Conservation (phyloP, 495 filamentous ascomycete species). For the Penicillium coffeae region DNA sequence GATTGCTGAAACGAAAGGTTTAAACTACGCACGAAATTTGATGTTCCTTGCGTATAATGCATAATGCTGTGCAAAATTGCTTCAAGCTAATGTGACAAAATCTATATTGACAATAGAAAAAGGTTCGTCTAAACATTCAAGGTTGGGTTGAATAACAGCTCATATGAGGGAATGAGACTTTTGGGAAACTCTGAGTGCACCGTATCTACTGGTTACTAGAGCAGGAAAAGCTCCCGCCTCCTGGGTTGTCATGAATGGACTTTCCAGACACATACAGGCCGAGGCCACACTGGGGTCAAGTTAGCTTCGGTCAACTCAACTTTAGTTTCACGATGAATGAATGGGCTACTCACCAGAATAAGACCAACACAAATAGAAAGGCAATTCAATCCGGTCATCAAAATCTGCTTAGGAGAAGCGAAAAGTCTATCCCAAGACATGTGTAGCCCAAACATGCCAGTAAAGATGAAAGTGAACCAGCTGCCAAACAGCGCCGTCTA, state of each 20-base stretch:
- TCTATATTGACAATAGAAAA: slow-evolving; percentile 10
- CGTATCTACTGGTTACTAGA: no score
- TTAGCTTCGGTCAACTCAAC: no score
- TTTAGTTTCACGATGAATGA: no score
- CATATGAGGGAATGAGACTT: no score
- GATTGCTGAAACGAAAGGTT: slow-evolving; percentile 78
- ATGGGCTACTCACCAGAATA: slow-evolving; percentile 25
- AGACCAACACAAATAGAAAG: slow-evolving; percentile 29
- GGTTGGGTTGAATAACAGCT: no score
- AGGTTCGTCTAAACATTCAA: no score
- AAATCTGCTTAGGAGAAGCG: slow-evolving; percentile 26
- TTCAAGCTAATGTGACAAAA: not conserved
- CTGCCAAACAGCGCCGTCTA: slow-evolving; percentile 41
- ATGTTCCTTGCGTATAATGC: not conserved
- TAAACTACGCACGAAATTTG: not conserved
- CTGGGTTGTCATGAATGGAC: slow-evolving; percentile 35
- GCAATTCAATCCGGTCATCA: slow-evolving; percentile 31
- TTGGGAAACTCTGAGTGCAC: no score
- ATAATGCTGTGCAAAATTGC: not conserved
- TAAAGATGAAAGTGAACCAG: slow-evolving; percentile 45
- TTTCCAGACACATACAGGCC: slow-evolving; percentile 44
- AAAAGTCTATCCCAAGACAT: slow-evolving; percentile 34
- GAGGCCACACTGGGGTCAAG: slow-evolving; percentile 44
- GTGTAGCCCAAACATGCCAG: slow-evolving; percentile 42
- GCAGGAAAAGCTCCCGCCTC: slow-evolving; percentile 39